A percentile compares a stretch with the other conserved stretches of the same genome.
phyloP scores from a whole-genome alignment of 768 basidiomycete genomes.

The Russula olivacea region DNA sequence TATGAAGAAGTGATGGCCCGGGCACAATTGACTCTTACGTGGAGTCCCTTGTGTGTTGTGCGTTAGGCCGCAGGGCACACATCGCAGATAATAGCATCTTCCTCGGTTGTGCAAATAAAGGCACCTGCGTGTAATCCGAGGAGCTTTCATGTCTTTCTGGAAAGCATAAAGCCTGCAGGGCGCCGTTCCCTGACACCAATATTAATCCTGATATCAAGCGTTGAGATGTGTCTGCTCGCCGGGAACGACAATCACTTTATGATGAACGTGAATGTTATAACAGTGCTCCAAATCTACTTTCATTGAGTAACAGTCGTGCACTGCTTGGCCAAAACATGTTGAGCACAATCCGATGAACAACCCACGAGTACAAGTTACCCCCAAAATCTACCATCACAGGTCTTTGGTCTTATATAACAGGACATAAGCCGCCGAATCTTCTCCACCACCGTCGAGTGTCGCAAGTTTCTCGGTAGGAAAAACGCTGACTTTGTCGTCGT shows the following conservation, averaged over 20 bases:
- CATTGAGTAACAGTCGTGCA: neutral
- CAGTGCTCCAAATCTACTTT: neutral
- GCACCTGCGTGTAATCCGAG: too few relatives aligned
- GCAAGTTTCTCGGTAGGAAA: slow-evolving; percentile 82
- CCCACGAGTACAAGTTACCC: neutral
- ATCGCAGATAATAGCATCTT: too few relatives aligned
- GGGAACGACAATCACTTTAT: neutral
- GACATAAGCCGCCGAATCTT: slow-evolving; percentile 87
- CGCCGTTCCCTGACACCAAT: too few relatives aligned
- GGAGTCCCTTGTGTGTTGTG: too few relatives aligned
- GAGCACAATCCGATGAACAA: slow-evolving; percentile 12
- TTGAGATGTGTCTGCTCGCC: neutral
- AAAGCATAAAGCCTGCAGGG: too few relatives aligned
- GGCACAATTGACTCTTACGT: too few relatives aligned
- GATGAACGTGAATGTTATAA: neutral
- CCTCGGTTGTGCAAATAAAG: too few relatives aligned
- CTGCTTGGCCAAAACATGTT: neutral
- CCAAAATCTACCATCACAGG: slow-evolving; percentile 23
- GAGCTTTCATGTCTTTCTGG: too few relatives aligned
- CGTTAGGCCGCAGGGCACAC: too few relatives aligned
- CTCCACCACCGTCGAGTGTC: slow-evolving; percentile 85
- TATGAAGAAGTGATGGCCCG: too few relatives aligned
- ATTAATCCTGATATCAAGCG: neutral
- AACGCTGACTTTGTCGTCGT: slow-evolving; percentile 87
- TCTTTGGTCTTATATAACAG: slow-evolving; percentile 71